Evolutionary conservation across 1,284 basidiomycete species (phyloP), one percentile per base, ranked within the genome.

Genomic region (Austroboletus novae-zelandiae): DNA sequence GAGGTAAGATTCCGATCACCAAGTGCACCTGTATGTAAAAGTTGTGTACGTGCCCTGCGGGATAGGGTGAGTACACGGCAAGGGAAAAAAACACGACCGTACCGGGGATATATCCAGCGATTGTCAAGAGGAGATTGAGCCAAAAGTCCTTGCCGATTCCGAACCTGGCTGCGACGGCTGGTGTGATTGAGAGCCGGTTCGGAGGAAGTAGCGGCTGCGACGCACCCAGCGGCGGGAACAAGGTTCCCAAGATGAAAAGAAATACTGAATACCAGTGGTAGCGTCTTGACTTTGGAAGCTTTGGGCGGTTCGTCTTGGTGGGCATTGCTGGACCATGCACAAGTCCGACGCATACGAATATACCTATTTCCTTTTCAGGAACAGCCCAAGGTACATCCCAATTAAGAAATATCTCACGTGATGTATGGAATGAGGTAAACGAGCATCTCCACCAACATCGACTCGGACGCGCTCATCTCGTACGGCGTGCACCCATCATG

Each of bases 121-220:
- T 81, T 30, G 94, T 97, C 45, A 96, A 71, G 59, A 98, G 64
- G 17, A 94, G 70, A 69, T 99, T 99, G 62, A 98, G 74, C 80
- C 90, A 95, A 71, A 98, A 96, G 71, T 98, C 96, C 40, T 71
- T 73, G 5, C 93, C 94, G 60, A 98, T 83, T 27, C 96, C 96
- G 71, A 99, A 99, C 51, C 96, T 82, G 27, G 93, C 88, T 30
- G 93, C 91, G 37, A 99, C 94, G 55, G 96, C 96, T 94, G 62
- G 48, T 32, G 18, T 41, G 34, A 29, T 45, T 44, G 50, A 49
- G 48, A 40, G 51, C 51, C 34, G 50, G 43, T 34, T 40, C 37
- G 25, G 31, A 37, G 8, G 43, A 9, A 5, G 11, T 1, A 13
- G 3, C n/a, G 45, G 15, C 36, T 31, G 14, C 46, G 20, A 75